Evolutionary conservation across 2,329 filamentous ascomycete species (phyloP), one percentile per base, ranked within the genome.

Genomic region (Colletotrichum tropicicola): DNA sequence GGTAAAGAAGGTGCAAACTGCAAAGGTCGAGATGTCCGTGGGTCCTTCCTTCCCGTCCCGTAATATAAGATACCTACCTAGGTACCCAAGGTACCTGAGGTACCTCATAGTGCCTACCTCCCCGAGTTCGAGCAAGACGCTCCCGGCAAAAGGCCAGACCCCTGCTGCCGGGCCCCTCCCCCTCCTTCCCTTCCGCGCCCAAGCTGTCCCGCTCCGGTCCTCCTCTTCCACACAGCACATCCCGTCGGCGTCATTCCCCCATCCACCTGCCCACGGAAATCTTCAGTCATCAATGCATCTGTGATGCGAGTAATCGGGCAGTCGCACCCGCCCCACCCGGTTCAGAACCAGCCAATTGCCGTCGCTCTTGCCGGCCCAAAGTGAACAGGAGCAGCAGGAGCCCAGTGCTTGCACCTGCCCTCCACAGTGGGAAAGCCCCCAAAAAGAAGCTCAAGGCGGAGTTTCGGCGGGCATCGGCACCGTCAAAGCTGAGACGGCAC

Each of bases 401-500:
- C n/a, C n/a, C n/a, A 56, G 41, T 55, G 52, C 37, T 30, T 19
- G 51, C 37, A 54, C 17, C 48, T 39, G 15, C 21, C 28, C 48
- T 21, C 30, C 12, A 21, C 28, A n/a, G 48, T 25, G 21, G 32
- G 13, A 37, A 35, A 21, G 25, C 9, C 25, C 48, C 48, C 28
- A 41, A 15, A 52, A 53, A 48, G 39, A 59, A 59, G 47, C 47
- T 43, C 48, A 53, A 17, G 43, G 37, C 44, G 23, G 61, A 17
- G 57, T 65, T 55, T 65, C 57, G 57, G 57, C 44, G 51, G 49
- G 44, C 43, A 23, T 61, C 35, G 57, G 57, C 44, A 65, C 51
- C 62, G 35, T 61, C 57, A 65, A 61, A 65, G 62, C 62, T 61
- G 57, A 65, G 57, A 65, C 61, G 43, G 61, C 25, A 37, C 13